Base-by-base conservation (phyloP, 768 basidiomycete genomes). In the Tephrocybe rancida region DNA sequence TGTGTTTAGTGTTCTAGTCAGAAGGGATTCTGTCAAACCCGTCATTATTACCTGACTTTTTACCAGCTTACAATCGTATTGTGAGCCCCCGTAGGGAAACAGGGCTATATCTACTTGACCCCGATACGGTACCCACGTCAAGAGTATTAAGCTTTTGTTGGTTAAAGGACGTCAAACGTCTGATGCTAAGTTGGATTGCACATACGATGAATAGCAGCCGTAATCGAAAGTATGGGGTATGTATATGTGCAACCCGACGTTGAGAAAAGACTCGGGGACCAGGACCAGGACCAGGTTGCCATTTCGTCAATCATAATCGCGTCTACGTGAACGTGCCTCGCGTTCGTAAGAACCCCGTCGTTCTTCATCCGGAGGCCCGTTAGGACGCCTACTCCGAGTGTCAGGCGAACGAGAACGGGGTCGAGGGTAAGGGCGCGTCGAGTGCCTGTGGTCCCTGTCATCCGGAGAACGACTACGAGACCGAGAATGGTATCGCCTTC, bases 391-490 rank as follows among this genome's bases (percentile, higher is more conserved):
- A 35, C 50, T 51, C 54, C 48, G 54, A 50, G 44, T 26, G 34
- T 52, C 56, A n/a, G 50, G 46, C 34, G 54, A 50, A 25, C 55
- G 61, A 38, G 61, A 57, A 44, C 46, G 58, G n/a, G 54, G 30
- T 10, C 46, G 55, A 56, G 41, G 37, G 52, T 39, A 27, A 34
- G 13, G 37, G 19, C 44, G 55, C 37, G 46, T 45, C 19, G 42
- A 47, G 3, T 45, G 41, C 19, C 46, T 45, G 32, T 44, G 45
- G 44, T 54, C 43, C 27, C 48, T 57, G 49, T 58, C 52, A 50
- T 44, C 54, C 25, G 56, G 62, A n/a, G 58, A 59, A 24, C 35
- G 51, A 49, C 58, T 57, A 16, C 38, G 55, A 41, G 57, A 57
- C 22, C 49, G 56, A 14, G 64, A 61, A 26, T 38, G 59, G 42